phyloP scores from a whole-genome alignment of 78 protist species.

The Dictyostelium capitatum region DNA sequence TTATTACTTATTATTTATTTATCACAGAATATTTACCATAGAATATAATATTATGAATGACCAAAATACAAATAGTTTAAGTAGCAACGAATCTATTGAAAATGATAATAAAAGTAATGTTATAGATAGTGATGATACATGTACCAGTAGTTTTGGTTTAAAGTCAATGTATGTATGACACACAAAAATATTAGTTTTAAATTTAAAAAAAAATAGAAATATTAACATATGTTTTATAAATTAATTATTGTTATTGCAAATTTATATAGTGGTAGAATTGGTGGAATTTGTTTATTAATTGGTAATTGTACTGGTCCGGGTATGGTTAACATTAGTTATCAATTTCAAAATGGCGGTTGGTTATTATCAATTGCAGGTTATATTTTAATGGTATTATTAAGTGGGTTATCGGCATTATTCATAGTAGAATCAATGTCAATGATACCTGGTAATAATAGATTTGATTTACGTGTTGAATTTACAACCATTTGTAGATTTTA shows the following conservation, averaged over 20 bases:
- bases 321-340: constrained; percentile 63
- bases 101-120: neutral
- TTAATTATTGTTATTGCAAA: neutral
- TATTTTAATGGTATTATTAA: constrained; percentile 8
- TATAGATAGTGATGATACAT: neutral
- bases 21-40: neutral
- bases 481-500: constrained; percentile 30
- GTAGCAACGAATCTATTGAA: neutral
- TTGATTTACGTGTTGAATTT: constrained; percentile 35
- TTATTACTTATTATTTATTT: neutral
- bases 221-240: neutral
- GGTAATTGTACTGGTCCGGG: constrained; percentile 81
- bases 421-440: constrained; percentile 62
- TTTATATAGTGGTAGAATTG: constrained; percentile 26
- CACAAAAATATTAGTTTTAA: too few species aligned
- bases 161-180: constrained; percentile 26
- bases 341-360: constrained; percentile 80
- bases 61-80: neutral
- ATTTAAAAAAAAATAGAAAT: too few species aligned
- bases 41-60: neutral
- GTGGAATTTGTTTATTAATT: constrained; percentile 42
- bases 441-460: constrained; percentile 52
- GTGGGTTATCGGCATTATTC: constrained; percentile 33
- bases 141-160: neutral
- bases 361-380: constrained; percentile 19